Percentiles rank a stretch among this genome's conserved stretches.
These are phyloP conservation scores for Solanum etuberosum DNA, from an alignment of 257 asterid genomes.

Conservation along the genomic window DNA sequence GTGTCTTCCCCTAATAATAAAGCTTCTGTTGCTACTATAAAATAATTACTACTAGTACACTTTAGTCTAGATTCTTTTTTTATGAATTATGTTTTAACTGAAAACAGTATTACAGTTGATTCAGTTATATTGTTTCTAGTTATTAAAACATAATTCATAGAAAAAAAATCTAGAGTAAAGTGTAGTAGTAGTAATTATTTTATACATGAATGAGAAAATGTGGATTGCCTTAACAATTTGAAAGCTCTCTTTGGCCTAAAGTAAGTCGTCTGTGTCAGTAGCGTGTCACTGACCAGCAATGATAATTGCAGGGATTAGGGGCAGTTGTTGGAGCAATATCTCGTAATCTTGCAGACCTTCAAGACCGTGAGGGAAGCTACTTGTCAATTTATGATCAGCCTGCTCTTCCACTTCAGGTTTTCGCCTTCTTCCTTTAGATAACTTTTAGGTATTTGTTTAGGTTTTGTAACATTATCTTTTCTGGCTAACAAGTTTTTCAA, in stretches of 20 bases:
- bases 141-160: background rate
- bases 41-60: background rate
- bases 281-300: background rate
- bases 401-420: conserved; percentile 65
- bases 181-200: background rate
- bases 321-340: conserved; percentile 99
- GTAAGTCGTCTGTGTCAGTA: background rate
- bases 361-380: conserved; percentile 94
- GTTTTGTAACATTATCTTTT: background rate
- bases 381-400: conserved; percentile 90
- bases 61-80: background rate
- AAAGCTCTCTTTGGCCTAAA: background rate
- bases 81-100: background rate
- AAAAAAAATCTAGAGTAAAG: background rate
- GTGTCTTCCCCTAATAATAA: background rate
- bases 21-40: background rate
- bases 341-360: conserved; percentile 92
- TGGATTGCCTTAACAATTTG: background rate
- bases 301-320: conserved; percentile 67
- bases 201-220: background rate
- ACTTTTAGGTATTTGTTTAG: background rate
- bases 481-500: background rate
- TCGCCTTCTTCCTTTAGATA: background rate
- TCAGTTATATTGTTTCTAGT: background rate
- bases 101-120: background rate